These are phyloP conservation scores for Xylariomycetidae sp. DNA, from an alignment of 2,329 filamentous ascomycete species.

Conservation along the genomic window DNA sequence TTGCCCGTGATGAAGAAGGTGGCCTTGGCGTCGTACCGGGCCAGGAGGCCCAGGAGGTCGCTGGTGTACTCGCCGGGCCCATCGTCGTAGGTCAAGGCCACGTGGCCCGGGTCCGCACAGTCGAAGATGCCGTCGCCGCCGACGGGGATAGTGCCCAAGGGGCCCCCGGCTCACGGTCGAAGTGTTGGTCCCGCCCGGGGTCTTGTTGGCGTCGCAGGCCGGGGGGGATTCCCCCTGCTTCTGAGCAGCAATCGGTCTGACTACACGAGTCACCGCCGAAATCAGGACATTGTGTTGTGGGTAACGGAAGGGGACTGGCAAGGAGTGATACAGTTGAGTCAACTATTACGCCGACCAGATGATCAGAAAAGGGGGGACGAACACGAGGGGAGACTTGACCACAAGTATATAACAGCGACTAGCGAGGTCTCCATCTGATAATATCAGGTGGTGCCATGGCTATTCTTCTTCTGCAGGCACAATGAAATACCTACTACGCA, in stretches of 20 bases:
- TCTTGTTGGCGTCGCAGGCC: constrained; percentile 54
- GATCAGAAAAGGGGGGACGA: too few species aligned
- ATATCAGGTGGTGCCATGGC: too few species aligned
- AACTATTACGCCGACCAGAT: too few species aligned
- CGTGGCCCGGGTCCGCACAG: constrained; percentile 51
- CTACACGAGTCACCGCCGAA: too few species aligned
- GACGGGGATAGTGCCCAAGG: constrained; percentile 50
- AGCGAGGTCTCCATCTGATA: too few species aligned
- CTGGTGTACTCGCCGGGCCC: constrained; percentile 59
- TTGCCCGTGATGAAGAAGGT: constrained; percentile 64
- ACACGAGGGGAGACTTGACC: too few species aligned
- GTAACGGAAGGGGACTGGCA: too few species aligned
- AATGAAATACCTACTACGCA: too few species aligned
- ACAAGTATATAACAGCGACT: too few species aligned
- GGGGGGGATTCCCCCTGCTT: constrained; percentile 57
- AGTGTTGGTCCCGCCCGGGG: constrained; percentile 51
- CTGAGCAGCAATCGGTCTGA: constrained; percentile 57
- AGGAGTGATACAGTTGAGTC: too few species aligned
- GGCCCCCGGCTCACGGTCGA: constrained; percentile 45
- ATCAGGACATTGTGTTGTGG: too few species aligned
- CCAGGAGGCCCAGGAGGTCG: constrained; percentile 57
- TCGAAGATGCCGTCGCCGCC: constrained; percentile 53
- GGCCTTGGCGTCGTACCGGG: constrained; percentile 54
- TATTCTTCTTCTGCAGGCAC: too few species aligned
- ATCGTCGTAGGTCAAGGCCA: constrained; percentile 65